These are phyloP conservation scores for Arachis stenosperma DNA, from an alignment of 306 rosid genomes.

Conservation along the genomic window DNA sequence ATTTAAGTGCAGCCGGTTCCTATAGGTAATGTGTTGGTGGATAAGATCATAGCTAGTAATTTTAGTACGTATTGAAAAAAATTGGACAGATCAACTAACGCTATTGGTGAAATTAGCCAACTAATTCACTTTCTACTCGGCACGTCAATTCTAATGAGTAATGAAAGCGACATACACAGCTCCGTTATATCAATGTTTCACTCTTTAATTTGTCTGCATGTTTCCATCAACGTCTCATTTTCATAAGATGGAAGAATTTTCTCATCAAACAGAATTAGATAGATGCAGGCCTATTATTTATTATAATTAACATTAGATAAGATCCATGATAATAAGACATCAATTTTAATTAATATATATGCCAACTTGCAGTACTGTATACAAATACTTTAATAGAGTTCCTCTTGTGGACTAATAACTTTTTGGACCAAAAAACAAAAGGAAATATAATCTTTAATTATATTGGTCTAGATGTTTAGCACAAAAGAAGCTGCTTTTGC, in stretches of 20 bases:
- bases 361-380: constrained; percentile 4
- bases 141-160: background rate
- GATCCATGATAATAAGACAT: constrained; percentile 29
- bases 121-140: constrained; percentile 1
- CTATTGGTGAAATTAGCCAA: constrained; percentile 12
- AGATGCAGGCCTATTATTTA: constrained; percentile 24
- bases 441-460: background rate
- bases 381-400: background rate
- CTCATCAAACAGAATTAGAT: constrained; percentile 5
- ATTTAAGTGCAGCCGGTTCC: background rate
- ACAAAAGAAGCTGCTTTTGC: background rate
- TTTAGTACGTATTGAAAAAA: background rate
- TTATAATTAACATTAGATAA: constrained; percentile 14
- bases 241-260: background rate
- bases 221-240: background rate
- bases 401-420: background rate
- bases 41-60: constrained; percentile 30
- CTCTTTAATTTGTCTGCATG: constrained; percentile 7
- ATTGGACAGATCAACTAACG: constrained; percentile 32
- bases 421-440: background rate
- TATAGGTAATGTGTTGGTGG: constrained; percentile 23
- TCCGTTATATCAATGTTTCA: background rate
- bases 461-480: background rate
- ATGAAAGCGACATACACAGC: constrained; percentile 17
- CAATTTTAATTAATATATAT: background rate